Evolutionary conservation across 192 early-diverging fungal genomes (phyloP), one percentile per base, ranked within the genome.

Genomic region (Podila minutissima): DNA sequence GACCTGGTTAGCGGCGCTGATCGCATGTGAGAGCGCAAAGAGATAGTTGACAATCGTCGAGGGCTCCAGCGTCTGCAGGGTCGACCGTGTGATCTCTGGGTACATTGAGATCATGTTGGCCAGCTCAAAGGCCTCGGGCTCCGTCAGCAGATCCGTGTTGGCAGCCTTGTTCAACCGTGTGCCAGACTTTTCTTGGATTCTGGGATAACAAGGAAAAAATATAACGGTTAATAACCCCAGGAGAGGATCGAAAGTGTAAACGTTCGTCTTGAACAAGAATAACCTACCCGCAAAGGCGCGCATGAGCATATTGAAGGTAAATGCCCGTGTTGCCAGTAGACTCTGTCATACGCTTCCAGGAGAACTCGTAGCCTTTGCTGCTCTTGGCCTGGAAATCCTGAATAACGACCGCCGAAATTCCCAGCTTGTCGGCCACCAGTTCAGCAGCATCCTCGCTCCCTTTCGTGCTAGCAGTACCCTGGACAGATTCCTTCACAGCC

Each of bases 231-330:
- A 10, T 28, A 28, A 28, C 6, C 1, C 0, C 15, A 35, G 32
- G 3, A 55, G 22, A 24, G 20, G 53, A 55, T 9, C 53, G 11
- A 22, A 37, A 37, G 35, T 8, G 35, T 11, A 22, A 55, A 55
- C 24, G 41, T 10, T 10, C 41, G 8, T 24, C n/a, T 32, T 10
- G 35, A 64, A 49, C 20, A 41, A 37, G n/a, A 7, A 35, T 3
- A 63, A 55, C 75, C 69, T 82, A 87, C 88, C 95, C 95, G 83
- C 93, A 95, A 46, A 97, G 86, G 22, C 98, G 93, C 8, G 98
- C 91, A 83, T 99, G 94, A 11, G 97, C 93, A 81, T 97, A 99
- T 86, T 98, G 97, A 9, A 99, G 85, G 81, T 97, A 99, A 7
- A 97, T 94, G 4, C 97, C 98, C 3, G 97, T 99, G 84, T 97